Conservation (phyloP, 805 yeast genomes). For the Yarrowia bubula region DNA sequence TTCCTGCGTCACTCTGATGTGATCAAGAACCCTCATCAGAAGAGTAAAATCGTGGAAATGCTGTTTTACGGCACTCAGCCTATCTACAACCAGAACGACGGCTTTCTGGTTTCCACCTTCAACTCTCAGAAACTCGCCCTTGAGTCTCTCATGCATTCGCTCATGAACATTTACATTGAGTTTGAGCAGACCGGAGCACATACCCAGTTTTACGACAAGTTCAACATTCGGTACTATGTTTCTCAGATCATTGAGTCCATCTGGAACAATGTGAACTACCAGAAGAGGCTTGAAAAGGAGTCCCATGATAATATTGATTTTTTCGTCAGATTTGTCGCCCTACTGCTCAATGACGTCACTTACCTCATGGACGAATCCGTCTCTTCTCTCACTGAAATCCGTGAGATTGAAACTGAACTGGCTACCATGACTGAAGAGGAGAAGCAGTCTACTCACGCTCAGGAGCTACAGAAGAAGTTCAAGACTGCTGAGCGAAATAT, state of each 20-base stretch:
- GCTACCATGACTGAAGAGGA: slow-evolving; percentile 42
- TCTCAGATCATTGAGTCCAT: slow-evolving; percentile 77
- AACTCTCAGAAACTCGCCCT: slow-evolving; percentile 60
- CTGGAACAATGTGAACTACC: slow-evolving; percentile 73
- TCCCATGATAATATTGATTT: slow-evolving; percentile 71
- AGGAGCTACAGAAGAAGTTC: slow-evolving; percentile 59
- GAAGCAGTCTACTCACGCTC: slow-evolving; percentile 36
- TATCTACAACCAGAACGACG: slow-evolving; percentile 44
- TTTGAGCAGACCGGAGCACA: slow-evolving; percentile 95
- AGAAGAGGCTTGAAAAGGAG: slow-evolving; percentile 64
- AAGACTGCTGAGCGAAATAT: slow-evolving; percentile 71
- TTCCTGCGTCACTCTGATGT: slow-evolving; percentile 62
- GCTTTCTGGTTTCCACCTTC: slow-evolving; percentile 68
- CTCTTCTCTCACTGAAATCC: slow-evolving; percentile 73
- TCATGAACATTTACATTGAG: slow-evolving; percentile 87
- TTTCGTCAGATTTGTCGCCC: slow-evolving; percentile 87
- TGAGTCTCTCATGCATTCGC: slow-evolving; percentile 70
- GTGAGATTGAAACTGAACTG: slow-evolving; percentile 47
- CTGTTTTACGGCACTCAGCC: slow-evolving; percentile 66
- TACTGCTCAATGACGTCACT: slow-evolving; percentile 93
- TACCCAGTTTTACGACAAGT: slow-evolving; percentile 93
- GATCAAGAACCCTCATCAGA: slow-evolving; percentile 91
- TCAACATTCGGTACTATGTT: slow-evolving; percentile 83
- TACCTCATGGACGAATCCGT: slow-evolving; percentile 88
- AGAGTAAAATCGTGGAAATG: slow-evolving; percentile 77